Base-by-base conservation (phyloP, 306 rosid species). In the Casuarina glauca region DNA sequence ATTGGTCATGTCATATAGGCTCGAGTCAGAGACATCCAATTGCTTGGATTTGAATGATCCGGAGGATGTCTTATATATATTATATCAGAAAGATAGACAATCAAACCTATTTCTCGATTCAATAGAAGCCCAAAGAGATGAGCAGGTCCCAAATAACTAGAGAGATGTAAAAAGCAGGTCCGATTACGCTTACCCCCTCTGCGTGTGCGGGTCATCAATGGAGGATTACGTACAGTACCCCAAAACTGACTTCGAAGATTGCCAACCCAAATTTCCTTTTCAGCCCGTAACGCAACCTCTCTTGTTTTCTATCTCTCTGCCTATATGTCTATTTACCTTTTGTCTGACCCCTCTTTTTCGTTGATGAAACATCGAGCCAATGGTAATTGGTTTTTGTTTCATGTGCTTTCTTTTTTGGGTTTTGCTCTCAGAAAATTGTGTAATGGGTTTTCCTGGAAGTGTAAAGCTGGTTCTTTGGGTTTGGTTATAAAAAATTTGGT, bases 221-320 rank as follows among this genome's bases (percentile, higher is more conserved):
- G 79, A 64, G 64, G 79, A 61, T 48, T 44, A 35, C n/a, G 58
- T 19, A 19, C 74, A 36, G 36, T 76, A 76, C 66, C 74, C 80
- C 32, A 53, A 67, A 20, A 64, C 52, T 19, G 74, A 76, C 13
- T 15, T 52, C 45, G 44, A 76, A 51, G 80, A 76, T 17, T 64
- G 8, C 42, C 51, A 36, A 9, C 71, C 51, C 52, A 19, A 19
- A 7, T 39, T 16, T 9, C 32, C 58, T 9, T 44, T 43, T 53
- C 39, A 20, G 4, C 52, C 4, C 48, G 20, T 20, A 20, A 20
- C 62, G 12, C 20, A 32, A 16, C 61, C 9, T 74, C 35, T 73
- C 19, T 58, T 55, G 44, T 26, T 17, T 38, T 53, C 45, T 8
- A 13, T n/a, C 2, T 16, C 10, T 41, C 32, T 52, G 38, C 43